phyloP scores from a whole-genome alignment of 2,329 filamentous ascomycete species.

The Colletotrichum sublineola region DNA sequence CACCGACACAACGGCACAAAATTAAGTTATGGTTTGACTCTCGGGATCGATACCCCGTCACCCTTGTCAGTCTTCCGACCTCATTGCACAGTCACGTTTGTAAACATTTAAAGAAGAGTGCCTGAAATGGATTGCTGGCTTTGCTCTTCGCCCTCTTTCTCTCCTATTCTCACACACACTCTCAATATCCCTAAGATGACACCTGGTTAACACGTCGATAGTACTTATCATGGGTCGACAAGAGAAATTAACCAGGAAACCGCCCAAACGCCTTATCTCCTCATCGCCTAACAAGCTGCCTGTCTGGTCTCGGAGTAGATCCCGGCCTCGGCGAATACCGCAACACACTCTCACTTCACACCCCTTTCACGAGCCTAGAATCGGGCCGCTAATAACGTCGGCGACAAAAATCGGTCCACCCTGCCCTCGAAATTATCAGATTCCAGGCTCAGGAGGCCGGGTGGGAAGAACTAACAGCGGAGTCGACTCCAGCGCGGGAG shows the following conservation, averaged over 20 bases:
- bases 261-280: background rate
- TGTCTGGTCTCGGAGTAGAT: background rate
- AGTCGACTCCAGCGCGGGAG: conserved; percentile 35
- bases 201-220: background rate
- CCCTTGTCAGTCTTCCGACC: background rate
- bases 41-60: background rate
- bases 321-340: conserved; percentile 21
- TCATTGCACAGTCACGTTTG: background rate
- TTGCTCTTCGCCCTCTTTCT: background rate
- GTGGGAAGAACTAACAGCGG: conserved; percentile 26
- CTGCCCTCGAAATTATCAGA: background rate
- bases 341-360: background rate
- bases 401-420: conserved; percentile 7
- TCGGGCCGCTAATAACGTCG: conserved; percentile 11
- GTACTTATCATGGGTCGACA: background rate
- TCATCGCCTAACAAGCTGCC: background rate
- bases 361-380: background rate
- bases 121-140: background rate
- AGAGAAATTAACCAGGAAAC: too few species aligned
- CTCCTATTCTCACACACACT: background rate
- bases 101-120: too few species aligned
- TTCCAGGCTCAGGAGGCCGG: conserved; percentile 2
- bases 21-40: conserved; percentile 10
- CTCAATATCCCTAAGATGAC: background rate
- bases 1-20: background rate